Percentiles rank a stretch among this genome's conserved stretches.
Conservation (phyloP, 441 rosid genomes). For the Erodium chrysanthum region DNA sequence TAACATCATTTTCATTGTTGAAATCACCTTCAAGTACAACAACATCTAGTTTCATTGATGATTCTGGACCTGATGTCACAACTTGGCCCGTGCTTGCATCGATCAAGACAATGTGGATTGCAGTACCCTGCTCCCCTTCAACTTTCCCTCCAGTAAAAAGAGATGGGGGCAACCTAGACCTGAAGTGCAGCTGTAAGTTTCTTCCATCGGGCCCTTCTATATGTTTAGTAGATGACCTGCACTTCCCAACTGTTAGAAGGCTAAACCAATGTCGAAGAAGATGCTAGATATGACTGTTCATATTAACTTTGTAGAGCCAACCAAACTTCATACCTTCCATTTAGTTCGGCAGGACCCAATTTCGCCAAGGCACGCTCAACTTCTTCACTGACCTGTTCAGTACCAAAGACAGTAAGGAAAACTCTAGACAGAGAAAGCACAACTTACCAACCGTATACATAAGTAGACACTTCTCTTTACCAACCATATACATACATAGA, state of each 20-base stretch:
- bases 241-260: slow-evolving; percentile 3
- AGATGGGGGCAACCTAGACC: slow-evolving; percentile 80
- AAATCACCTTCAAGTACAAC: slow-evolving; percentile 97
- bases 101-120: slow-evolving; percentile 65
- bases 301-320: background rate
- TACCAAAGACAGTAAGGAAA: background rate
- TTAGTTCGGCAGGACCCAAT: slow-evolving; percentile 76
- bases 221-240: slow-evolving; percentile 74
- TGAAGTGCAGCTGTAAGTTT: slow-evolving; percentile 59
- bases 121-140: slow-evolving; percentile 96
- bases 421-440: background rate
- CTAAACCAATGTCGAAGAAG: background rate
- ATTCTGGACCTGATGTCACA: slow-evolving; percentile 69
- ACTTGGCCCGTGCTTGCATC: slow-evolving; percentile 60
- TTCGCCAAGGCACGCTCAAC: slow-evolving; percentile 97
- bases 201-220: slow-evolving; percentile 82
- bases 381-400: slow-evolving; percentile 85
- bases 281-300: background rate
- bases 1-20: slow-evolving; percentile 77
- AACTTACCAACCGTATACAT: background rate
- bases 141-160: slow-evolving; percentile 95
- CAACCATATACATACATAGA: background rate
- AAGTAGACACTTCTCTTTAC: background rate
- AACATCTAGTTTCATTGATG: slow-evolving; percentile 62
- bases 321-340: slow-evolving; percentile 43